Base-by-base conservation (phyloP, 441 rosid species). In the Breynia disticha region DNA sequence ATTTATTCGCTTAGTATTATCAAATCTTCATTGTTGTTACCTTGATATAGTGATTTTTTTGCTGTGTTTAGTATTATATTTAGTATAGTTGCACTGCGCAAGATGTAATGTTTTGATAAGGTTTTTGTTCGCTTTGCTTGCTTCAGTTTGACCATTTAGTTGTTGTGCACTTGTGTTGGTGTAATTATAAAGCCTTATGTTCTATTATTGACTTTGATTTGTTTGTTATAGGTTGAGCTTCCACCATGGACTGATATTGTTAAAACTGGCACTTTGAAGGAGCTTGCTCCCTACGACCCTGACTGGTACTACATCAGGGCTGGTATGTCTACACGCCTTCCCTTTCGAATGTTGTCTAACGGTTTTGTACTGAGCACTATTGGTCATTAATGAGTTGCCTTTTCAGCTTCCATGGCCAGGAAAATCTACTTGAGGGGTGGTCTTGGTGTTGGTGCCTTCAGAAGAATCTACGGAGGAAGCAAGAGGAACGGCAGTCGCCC, bases 401-500 rank as follows among this genome's bases (percentile, higher is more conserved):
- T 56, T 69, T 73, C 67, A 88, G 96, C 96, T 2, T 88, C 95
- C 16, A 88, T 88, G 88, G 96, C 89, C 10, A 83, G 96, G 74
- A 88, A 88, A 71, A 80, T 88, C 19, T 85, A 85, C 70, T 57
- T 88, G 43, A 83, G 95, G 66, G 95, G 91, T 44, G 96, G 96
- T 46, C 89, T 85, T 28, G 96, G 96, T 16, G 95, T 88, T 13
- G 96, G 96, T 68, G 85, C 91, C 50, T 85, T 88, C 67, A 72
- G 78, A 16, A 85, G 96, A 66, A 88, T 85, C 50, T 88, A 88
- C 56, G 96, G 96, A 39, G 96, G 95, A 0, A 88, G 95, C 84
- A 77, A 88, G 78, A 88, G 96, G 66, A 85, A 88, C 45, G 95
- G 96, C 15, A 85, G 91, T 57, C 87, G 95, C 16, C 96, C 96